Percentiles rank a stretch among this genome's conserved stretches.
Conservation (phyloP, 2,329 filamentous ascomycete genomes). For the Ceratocystis cubensis region DNA sequence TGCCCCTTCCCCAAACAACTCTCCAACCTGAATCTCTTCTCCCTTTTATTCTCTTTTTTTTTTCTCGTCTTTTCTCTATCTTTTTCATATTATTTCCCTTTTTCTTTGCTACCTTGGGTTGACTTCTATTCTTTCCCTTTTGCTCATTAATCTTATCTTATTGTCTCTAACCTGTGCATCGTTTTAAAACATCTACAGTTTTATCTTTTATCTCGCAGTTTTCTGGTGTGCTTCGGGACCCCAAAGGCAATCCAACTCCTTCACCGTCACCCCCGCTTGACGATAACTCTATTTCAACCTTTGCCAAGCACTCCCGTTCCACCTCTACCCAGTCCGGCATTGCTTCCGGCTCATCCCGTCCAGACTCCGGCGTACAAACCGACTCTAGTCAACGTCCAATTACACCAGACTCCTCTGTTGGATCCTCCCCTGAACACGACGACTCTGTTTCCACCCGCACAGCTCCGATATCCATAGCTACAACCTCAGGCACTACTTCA, state of each 20-base stretch:
- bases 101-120: neutral
- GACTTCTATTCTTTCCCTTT: neutral
- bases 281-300: slow-evolving; percentile 22
- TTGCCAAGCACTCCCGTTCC: slow-evolving; percentile 21
- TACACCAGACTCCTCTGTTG: slow-evolving; percentile 15
- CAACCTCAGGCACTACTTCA: slow-evolving; percentile 3
- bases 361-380: slow-evolving; percentile 5
- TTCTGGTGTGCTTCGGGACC: slow-evolving; percentile 37
- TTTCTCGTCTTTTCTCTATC: neutral
- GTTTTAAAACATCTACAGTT: slow-evolving; percentile 39
- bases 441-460: slow-evolving; percentile 23
- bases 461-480: slow-evolving; percentile 27
- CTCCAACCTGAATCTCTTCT: neutral
- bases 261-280: slow-evolving; percentile 35
- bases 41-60: neutral
- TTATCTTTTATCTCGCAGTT: slow-evolving; percentile 80
- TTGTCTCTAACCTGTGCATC: neutral
- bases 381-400: slow-evolving; percentile 14
- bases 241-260: slow-evolving; percentile 34
- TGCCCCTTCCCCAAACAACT: neutral
- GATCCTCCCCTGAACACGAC: slow-evolving; percentile 4
- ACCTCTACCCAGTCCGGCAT: slow-evolving; percentile 7
- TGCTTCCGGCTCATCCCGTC: slow-evolving; percentile 8
- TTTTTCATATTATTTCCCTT: neutral
- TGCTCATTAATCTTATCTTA: neutral